Percentiles rank a stretch among this genome's conserved stretches.
Evolutionary conservation across 164 flowering plant genomes (phyloP).

Genomic region (Buxus sempervirens): DNA sequence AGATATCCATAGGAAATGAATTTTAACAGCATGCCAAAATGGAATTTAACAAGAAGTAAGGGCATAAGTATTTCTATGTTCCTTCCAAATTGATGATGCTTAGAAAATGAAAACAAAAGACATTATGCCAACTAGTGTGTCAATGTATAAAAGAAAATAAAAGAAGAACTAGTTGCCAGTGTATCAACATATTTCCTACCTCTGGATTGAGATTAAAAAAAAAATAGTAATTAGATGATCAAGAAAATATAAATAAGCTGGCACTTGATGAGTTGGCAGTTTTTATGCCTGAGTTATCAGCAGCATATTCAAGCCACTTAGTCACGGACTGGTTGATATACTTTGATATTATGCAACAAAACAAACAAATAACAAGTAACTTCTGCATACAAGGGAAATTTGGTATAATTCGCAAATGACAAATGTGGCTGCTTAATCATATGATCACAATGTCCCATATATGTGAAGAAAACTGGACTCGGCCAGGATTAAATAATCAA

Average conservation of each 20-base stretch:
- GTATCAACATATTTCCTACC: background rate
- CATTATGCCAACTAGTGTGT: no score
- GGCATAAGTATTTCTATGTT: background rate
- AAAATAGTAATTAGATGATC: background rate
- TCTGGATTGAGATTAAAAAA: background rate
- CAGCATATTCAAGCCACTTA: no score
- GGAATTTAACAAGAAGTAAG: background rate
- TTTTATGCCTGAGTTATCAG: background rate
- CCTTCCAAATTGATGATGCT: background rate
- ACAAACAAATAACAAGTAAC: no score
- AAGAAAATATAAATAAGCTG: background rate
- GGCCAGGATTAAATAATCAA: slow-evolving; percentile 1
- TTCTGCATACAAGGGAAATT: no score
- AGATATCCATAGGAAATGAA: background rate
- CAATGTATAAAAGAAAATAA: no score
- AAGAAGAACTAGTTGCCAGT: background rate
- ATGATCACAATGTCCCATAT: background rate
- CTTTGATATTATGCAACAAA: no score
- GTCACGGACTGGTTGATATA: no score
- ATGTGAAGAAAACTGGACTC: background rate
- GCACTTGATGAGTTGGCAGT: background rate
- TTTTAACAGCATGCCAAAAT: background rate
- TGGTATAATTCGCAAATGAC: no score
- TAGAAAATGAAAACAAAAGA: no score
- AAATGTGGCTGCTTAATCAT: background rate